These are phyloP conservation scores for Geotrichum ghanense DNA, from an alignment of 805 yeast genomes.

Conservation along the genomic window DNA sequence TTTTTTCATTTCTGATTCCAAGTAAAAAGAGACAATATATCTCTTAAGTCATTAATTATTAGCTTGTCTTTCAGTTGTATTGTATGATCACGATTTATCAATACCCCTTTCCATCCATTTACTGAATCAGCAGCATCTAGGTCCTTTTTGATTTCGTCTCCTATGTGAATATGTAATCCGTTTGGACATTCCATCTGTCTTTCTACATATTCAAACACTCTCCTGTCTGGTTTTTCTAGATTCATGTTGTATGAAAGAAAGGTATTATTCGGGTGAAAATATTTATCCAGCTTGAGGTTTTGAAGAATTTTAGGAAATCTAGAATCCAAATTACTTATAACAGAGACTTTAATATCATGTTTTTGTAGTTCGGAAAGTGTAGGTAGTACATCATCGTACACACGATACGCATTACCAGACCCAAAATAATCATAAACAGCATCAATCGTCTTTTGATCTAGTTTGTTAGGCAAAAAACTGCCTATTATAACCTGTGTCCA, in stretches of 20 bases:
- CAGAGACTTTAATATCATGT: neutral
- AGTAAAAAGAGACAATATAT: no score
- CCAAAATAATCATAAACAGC: neutral
- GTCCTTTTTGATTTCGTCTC: neutral
- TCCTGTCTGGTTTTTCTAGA: neutral
- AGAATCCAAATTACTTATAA: neutral
- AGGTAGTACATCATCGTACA: neutral
- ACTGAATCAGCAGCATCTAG: conserved; percentile 1
- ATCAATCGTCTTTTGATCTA: neutral
- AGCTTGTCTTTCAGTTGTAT: no score
- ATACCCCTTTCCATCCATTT: neutral
- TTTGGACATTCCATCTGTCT: neutral
- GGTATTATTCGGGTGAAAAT: neutral
- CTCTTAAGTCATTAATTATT: no score
- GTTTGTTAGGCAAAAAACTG: neutral
- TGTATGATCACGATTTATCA: no score
- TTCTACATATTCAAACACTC: neutral
- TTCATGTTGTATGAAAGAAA: neutral
- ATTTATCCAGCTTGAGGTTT: neutral
- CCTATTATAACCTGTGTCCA: neutral
- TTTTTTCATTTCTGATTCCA: no score
- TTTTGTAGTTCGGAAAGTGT: neutral
- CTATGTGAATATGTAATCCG: neutral
- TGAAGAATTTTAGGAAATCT: neutral
- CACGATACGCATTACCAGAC: neutral